A percentile compares a stretch with the other conserved stretches of the same genome.
phyloP scores from a whole-genome alignment of 2,329 filamentous ascomycete species.

The Ambrosiella cleistominuta region DNA sequence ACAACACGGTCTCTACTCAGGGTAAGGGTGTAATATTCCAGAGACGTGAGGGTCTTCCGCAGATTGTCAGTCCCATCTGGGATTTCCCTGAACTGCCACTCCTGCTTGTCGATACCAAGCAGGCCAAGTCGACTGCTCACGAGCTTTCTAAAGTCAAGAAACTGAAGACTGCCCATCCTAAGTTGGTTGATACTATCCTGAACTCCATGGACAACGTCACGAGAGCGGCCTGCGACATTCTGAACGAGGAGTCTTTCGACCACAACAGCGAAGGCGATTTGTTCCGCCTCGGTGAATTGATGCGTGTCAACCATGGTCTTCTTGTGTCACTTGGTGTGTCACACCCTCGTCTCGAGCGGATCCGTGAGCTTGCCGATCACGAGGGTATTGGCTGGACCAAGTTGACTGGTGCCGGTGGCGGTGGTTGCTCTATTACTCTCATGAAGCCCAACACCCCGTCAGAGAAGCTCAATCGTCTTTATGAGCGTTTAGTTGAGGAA shows the following conservation, averaged over 20 bases:
- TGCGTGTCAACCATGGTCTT: slow-evolving; percentile 85
- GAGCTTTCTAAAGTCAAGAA: slow-evolving; percentile 76
- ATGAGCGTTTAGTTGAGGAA: slow-evolving; percentile 46
- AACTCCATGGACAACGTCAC: slow-evolving; percentile 68
- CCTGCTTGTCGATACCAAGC: slow-evolving; percentile 74
- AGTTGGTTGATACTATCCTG: slow-evolving; percentile 63
- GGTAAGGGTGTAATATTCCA: slow-evolving; percentile 91
- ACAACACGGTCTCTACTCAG: slow-evolving; percentile 88
- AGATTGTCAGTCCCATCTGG: slow-evolving; percentile 54
- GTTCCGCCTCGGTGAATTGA: slow-evolving; percentile 66
- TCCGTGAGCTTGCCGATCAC: slow-evolving; percentile 80
- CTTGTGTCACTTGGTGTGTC: slow-evolving; percentile 85
- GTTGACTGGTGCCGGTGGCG: slow-evolving; percentile 85
- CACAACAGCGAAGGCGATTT: slow-evolving; percentile 44
- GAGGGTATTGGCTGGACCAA: slow-evolving; percentile 92
- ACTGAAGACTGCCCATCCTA: slow-evolving; percentile 54
- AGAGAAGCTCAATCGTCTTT: slow-evolving; percentile 43
- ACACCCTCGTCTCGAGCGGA: slow-evolving; percentile 78
- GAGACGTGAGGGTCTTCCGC: slow-evolving; percentile 23
- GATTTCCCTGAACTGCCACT: slow-evolving; percentile 86
- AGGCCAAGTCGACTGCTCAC: slow-evolving; percentile 65
- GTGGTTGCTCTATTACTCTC: slow-evolving; percentile 86
- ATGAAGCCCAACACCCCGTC: slow-evolving; percentile 47
- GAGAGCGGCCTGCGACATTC: slow-evolving; percentile 33
- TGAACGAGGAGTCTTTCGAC: slow-evolving; percentile 49